Percentiles rank a stretch among this genome's conserved stretches.
Conservation (phyloP, 2,329 filamentous ascomycete species). For the Acrocalymma vagum region DNA sequence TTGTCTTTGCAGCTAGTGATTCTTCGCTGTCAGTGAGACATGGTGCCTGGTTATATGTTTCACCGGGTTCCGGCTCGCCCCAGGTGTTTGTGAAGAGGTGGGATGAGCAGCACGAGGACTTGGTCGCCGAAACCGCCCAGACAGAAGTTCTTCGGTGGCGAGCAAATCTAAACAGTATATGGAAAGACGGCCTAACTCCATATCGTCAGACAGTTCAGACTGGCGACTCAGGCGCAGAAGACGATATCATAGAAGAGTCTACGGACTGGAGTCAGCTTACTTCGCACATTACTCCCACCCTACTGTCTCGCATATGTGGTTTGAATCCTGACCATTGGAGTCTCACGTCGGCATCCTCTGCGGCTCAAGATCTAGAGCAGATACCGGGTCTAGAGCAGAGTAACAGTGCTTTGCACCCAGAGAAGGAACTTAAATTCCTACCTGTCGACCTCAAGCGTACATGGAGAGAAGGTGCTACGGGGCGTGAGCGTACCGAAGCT, state of each 20-base stretch:
- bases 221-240: slow-evolving; percentile 35
- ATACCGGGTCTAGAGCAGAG: slow-evolving; percentile 64
- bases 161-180: slow-evolving; percentile 64
- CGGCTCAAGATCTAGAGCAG: slow-evolving; percentile 63
- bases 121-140: slow-evolving; percentile 52
- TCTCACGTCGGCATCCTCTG: slow-evolving; percentile 66
- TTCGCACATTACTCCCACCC: slow-evolving; percentile 55
- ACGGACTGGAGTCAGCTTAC: slow-evolving; percentile 65
- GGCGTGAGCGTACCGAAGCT: slow-evolving; percentile 68
- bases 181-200: slow-evolving; percentile 61
- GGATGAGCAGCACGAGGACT: slow-evolving; percentile 57
- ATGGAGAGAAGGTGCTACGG: slow-evolving; percentile 68
- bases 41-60: slow-evolving; percentile 68
- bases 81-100: slow-evolving; percentile 66
- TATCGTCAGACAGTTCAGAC: slow-evolving; percentile 54
- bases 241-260: slow-evolving; percentile 50
- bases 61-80: slow-evolving; percentile 43
- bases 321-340: slow-evolving; percentile 59
- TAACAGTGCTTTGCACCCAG: slow-evolving; percentile 37
- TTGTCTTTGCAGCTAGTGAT: slow-evolving; percentile 67
- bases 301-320: slow-evolving; percentile 62
- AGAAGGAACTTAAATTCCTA: slow-evolving; percentile 60
- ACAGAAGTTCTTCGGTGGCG: slow-evolving; percentile 58
- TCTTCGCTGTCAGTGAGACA: slow-evolving; percentile 67
- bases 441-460: slow-evolving; percentile 69